Conservation (phyloP, 768 basidiomycete genomes). For the Kwoniella bestiolae region DNA sequence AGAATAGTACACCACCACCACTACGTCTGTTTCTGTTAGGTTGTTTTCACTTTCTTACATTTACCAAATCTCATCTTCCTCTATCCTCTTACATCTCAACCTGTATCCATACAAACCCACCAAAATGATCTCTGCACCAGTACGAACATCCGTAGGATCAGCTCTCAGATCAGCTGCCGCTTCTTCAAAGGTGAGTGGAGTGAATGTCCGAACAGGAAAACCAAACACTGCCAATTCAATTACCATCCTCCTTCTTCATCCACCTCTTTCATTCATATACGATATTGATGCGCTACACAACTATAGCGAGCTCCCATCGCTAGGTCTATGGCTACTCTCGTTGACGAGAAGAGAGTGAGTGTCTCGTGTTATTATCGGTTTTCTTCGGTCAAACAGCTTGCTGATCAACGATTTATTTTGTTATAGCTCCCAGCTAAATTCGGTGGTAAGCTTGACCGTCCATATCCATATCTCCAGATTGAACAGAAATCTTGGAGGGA, state of each 20-base stretch:
- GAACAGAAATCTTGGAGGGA: too few species aligned
- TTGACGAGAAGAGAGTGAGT: conserved; percentile 45
- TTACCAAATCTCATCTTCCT: background rate
- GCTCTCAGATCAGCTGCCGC: conserved; percentile 24
- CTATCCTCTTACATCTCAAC: background rate
- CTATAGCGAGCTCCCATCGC: conserved; percentile 26
- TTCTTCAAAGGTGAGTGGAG: conserved; percentile 14
- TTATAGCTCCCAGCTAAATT: conserved; percentile 53
- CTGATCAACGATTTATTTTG: conserved; percentile 14
- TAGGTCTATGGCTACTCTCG: conserved; percentile 42
- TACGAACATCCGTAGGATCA: conserved; percentile 28
- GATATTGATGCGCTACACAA: background rate
- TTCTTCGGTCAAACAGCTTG: conserved; percentile 6
- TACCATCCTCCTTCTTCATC: background rate
- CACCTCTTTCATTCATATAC: background rate
- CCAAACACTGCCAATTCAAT: background rate
- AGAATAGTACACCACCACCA: conserved; percentile 5
- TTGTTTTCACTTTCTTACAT: conserved; percentile 3
- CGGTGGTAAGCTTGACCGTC: conserved; percentile 51
- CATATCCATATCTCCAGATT: too few species aligned
- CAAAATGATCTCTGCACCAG: conserved; percentile 38
- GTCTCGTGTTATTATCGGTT: background rate
- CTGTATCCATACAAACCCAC: background rate
- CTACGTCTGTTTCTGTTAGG: too few species aligned
- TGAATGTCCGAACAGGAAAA: background rate